These are phyloP conservation scores for Pinus taeda DNA, from an alignment of 75 land plant genomes.

Conservation along the genomic window DNA sequence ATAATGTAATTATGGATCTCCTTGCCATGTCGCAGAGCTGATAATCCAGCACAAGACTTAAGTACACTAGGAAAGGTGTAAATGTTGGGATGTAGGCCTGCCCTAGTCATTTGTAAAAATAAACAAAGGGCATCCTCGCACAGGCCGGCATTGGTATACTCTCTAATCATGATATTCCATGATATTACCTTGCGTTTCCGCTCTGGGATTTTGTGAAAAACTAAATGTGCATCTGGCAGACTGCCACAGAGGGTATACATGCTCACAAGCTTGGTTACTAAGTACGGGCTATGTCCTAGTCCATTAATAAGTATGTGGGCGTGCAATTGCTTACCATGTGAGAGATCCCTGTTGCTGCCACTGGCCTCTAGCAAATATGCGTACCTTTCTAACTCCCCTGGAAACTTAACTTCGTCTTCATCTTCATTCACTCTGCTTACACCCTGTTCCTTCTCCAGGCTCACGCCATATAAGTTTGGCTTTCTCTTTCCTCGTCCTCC, in stretches of 20 bases:
- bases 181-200: conserved; percentile 24
- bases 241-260: conserved; percentile 43
- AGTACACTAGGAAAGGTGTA: conserved; percentile 59
- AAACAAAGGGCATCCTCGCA: conserved; percentile 22
- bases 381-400: too few relatives aligned
- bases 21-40: conserved; percentile 11
- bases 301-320: conserved; percentile 36
- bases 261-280: conserved; percentile 45
- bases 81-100: conserved; percentile 38
- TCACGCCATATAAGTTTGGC: too few relatives aligned
- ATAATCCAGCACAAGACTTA: conserved; percentile 54
- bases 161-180: conserved; percentile 71
- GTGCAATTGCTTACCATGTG: conserved; percentile 52
- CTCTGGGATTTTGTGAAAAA: conserved; percentile 19
- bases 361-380: conserved; percentile 1
- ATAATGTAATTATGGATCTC: conserved; percentile 8
- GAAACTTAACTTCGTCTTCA: too few relatives aligned
- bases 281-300: conserved; percentile 13
- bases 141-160: conserved; percentile 33
- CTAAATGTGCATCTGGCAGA: conserved; percentile 38
- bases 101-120: conserved; percentile 34
- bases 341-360: conserved; percentile 14
- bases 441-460: too few relatives aligned
- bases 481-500: too few relatives aligned
- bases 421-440: too few relatives aligned